Evolutionary conservation across 1,139 yeast species (phyloP).

Genomic region (Kazachstania sp.): DNA sequence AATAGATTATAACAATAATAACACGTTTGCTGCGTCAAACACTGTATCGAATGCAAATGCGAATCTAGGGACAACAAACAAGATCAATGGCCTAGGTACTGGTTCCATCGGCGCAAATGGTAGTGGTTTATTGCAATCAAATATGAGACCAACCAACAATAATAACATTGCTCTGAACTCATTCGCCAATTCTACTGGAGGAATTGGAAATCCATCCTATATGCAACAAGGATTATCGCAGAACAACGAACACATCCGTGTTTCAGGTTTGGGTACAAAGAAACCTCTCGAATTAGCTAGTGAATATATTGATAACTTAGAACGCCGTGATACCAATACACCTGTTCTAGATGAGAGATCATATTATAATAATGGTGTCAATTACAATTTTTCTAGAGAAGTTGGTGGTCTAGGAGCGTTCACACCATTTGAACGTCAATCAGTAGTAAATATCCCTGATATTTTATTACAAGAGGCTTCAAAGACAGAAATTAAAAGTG

Average conservation of each 20-base stretch:
- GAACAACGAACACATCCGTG: conserved; percentile 22
- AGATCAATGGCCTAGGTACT: not conserved
- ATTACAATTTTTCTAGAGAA: conserved; percentile 34
- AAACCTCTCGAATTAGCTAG: conserved; percentile 35
- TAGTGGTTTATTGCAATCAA: not conserved
- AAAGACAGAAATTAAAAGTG: conserved; percentile 57
- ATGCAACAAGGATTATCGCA: conserved; percentile 3
- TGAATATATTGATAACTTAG: conserved; percentile 34
- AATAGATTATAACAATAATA: conserved; percentile 18
- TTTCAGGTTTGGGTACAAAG: conserved; percentile 22
- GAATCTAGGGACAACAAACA: not conserved
- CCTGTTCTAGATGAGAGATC: conserved; percentile 36
- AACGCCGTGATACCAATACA: conserved; percentile 33
- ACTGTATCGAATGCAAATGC: not conserved
- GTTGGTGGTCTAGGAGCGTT: conserved; percentile 40
- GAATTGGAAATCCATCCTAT: conserved; percentile 3
- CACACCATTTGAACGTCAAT: conserved; percentile 69
- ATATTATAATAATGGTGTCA: conserved; percentile 36
- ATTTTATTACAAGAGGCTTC: conserved; percentile 64
- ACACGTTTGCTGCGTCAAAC: conserved; percentile 12
- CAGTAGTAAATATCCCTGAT: conserved; percentile 71
- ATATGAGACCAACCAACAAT: not conserved
- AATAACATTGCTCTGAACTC: not conserved
- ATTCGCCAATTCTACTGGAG: not conserved
- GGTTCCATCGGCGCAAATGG: not conserved